Percentiles rank a stretch among this genome's conserved stretches.
Conservation (phyloP, 768 basidiomycete species). For the Pulveroboletus ravenelii region DNA sequence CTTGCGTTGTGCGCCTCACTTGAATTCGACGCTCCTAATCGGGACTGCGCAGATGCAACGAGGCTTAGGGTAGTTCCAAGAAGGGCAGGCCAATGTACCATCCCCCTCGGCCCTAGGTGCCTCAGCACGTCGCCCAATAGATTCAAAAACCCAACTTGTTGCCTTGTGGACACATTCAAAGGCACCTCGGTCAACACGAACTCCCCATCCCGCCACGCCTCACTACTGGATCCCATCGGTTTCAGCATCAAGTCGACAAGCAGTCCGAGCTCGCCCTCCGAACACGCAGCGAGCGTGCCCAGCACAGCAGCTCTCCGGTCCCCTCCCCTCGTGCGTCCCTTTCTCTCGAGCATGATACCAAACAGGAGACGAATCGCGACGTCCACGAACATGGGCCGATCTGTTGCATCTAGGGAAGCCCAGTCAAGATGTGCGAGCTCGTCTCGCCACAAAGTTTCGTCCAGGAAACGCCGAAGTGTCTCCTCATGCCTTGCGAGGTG, state of each 20-base stretch:
- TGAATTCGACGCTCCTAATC: slow-evolving; percentile 35
- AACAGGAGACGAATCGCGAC: slow-evolving; percentile 74
- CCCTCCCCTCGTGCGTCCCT: slow-evolving; percentile 61
- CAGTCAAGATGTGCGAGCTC: slow-evolving; percentile 72
- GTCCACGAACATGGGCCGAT: slow-evolving; percentile 64
- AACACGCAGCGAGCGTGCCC: slow-evolving; percentile 62
- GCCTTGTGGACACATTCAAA: slow-evolving; percentile 45
- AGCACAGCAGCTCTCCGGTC: slow-evolving; percentile 73
- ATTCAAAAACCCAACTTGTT: slow-evolving; percentile 80
- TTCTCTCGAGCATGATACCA: slow-evolving; percentile 81
- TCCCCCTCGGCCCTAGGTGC: slow-evolving; percentile 71
- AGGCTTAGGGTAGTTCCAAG: slow-evolving; percentile 66
- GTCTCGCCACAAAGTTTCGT: slow-evolving; percentile 88
- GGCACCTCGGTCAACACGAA: slow-evolving; percentile 32
- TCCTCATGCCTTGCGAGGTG: slow-evolving; percentile 52
- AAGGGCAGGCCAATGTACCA: slow-evolving; percentile 68
- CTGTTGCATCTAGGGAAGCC: slow-evolving; percentile 46
- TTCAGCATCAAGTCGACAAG: slow-evolving; percentile 86
- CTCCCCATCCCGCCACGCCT: slow-evolving; percentile 16
- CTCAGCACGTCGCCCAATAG: slow-evolving; percentile 81
- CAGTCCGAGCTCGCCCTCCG: slow-evolving; percentile 65
- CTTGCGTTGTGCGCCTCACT: slow-evolving; percentile 20
- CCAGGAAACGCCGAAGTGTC: slow-evolving; percentile 65
- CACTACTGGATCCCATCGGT: slow-evolving; percentile 47
- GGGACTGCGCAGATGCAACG: slow-evolving; percentile 57